A percentile compares a stretch with the other conserved stretches of the same genome.
These are phyloP conservation scores for Fusarium lateritium DNA, from an alignment of 2,329 filamentous ascomycete genomes.

Conservation along the genomic window DNA sequence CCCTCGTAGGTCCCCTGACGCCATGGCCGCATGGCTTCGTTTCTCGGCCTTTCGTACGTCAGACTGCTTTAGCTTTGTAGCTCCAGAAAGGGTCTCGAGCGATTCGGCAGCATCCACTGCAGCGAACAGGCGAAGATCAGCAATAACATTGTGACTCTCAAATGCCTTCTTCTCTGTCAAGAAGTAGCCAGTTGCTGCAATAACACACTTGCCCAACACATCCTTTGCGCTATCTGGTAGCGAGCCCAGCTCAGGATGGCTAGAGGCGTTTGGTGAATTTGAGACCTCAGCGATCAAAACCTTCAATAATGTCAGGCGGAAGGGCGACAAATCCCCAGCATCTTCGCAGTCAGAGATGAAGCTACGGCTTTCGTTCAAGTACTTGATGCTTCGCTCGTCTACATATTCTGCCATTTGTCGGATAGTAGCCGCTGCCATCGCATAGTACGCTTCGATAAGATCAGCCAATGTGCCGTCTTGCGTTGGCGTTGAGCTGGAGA, in stretches of 20 bases:
- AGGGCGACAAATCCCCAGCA: slow-evolving; percentile 47
- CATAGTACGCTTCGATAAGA: slow-evolving; percentile 53
- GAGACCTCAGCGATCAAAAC: slow-evolving; percentile 51
- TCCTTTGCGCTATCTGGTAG: slow-evolving; percentile 48
- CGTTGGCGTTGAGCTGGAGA: slow-evolving; percentile 45
- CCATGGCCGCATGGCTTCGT: slow-evolving; percentile 53
- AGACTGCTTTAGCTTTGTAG: slow-evolving; percentile 50
- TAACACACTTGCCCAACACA: slow-evolving; percentile 49
- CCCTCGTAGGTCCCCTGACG: slow-evolving; percentile 56
- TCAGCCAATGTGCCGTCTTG: slow-evolving; percentile 51
- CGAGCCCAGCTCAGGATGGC: slow-evolving; percentile 43
- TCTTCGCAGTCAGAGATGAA: slow-evolving; percentile 49
- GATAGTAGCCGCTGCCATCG: slow-evolving; percentile 53
- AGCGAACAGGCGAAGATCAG: slow-evolving; percentile 52
- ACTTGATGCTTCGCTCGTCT: slow-evolving; percentile 60
- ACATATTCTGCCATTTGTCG: slow-evolving; percentile 62
- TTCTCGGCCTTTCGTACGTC: slow-evolving; percentile 56
- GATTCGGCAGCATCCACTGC: slow-evolving; percentile 53
- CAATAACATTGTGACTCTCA: slow-evolving; percentile 37
- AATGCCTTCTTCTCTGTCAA: slow-evolving; percentile 52
- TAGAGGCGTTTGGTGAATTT: slow-evolving; percentile 48
- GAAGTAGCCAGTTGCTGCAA: slow-evolving; percentile 48
- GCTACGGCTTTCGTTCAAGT: slow-evolving; percentile 52
- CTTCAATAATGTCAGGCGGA: slow-evolving; percentile 56
- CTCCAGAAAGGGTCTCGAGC: slow-evolving; percentile 41